Evolutionary conservation across 306 rosid genomes (phyloP).

Genomic region (Pterocarpus santalinus): DNA sequence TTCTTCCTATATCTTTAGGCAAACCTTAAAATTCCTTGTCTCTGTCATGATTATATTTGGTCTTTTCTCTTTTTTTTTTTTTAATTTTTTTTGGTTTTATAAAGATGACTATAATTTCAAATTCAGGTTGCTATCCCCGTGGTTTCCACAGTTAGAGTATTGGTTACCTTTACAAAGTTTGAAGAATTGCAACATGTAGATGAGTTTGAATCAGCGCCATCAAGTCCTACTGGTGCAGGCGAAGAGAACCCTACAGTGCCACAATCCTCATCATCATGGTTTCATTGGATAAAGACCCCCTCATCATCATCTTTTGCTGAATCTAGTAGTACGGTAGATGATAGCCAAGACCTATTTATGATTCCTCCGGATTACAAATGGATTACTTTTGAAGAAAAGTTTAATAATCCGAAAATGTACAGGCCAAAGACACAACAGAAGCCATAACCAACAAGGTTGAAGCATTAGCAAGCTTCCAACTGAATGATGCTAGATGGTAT

Average conservation of each 20-base stretch:
- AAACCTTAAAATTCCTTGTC: too few species aligned
- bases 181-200: slow-evolving; percentile 81
- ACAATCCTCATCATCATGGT: slow-evolving; percentile 77
- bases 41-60: not conserved
- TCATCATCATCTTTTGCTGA: slow-evolving; percentile 57
- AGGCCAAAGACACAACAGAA: slow-evolving; percentile 56
- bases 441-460: slow-evolving; percentile 46
- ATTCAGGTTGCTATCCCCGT: slow-evolving; percentile 91
- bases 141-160: slow-evolving; percentile 84
- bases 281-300: slow-evolving; percentile 82
- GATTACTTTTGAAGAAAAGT: slow-evolving; percentile 57
- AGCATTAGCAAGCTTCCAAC: slow-evolving; percentile 27
- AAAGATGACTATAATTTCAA: slow-evolving; percentile 9
- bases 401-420: slow-evolving; percentile 61
- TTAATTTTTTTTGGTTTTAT: not conserved
- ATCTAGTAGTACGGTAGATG: slow-evolving; percentile 59
- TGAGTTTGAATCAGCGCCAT: slow-evolving; percentile 86
- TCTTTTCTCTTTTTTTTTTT: not conserved
- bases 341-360: slow-evolving; percentile 63
- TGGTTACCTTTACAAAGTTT: slow-evolving; percentile 83
- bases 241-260: slow-evolving; percentile 56
- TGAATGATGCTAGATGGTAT: slow-evolving; percentile 36
- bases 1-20: too few species aligned
- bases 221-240: slow-evolving; percentile 74
- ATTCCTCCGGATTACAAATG: slow-evolving; percentile 74